phyloP scores from a whole-genome alignment of 352 stramenopile genomes.

The Aphanomyces stellatus region DNA sequence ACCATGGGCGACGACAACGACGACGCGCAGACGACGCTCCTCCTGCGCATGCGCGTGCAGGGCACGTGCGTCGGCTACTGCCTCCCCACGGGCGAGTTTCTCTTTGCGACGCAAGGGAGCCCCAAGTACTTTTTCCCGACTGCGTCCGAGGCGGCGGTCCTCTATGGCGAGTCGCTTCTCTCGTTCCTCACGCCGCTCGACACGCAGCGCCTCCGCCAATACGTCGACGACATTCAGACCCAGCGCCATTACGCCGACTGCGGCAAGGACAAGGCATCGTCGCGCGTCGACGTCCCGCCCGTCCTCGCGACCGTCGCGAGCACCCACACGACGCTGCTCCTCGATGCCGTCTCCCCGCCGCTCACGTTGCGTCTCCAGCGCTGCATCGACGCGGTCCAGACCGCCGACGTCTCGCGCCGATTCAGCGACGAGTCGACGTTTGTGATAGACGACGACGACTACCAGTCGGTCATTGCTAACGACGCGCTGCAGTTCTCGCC shows the following conservation, averaged over 20 bases:
- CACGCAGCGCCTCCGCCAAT: constrained; percentile 7
- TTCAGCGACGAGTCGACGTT: constrained; percentile 72
- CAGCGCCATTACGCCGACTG: constrained; percentile 42
- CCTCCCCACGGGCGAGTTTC: constrained; percentile 58
- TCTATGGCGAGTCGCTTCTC: constrained; percentile 57
- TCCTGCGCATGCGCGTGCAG: constrained; percentile 42
- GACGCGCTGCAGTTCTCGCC: constrained; percentile 6
- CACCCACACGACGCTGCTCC: constrained; percentile 31
- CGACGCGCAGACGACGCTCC: constrained; percentile 34
- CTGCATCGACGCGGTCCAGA: constrained; percentile 67
- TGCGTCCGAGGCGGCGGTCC: constrained; percentile 20
- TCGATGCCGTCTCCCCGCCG: constrained; percentile 48
- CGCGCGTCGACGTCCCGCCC: not conserved
- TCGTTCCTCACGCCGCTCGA: constrained; percentile 34
- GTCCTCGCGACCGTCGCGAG: constrained; percentile 37
- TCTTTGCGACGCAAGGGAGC: constrained; percentile 49
- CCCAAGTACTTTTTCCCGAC: constrained; percentile 30
- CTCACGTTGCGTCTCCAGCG: constrained; percentile 65
- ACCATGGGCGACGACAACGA: not conserved
- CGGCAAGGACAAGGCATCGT: constrained; percentile 16
- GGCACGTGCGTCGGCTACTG: constrained; percentile 56
- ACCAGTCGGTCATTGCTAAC: constrained; percentile 31
- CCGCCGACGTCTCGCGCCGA: constrained; percentile 29
- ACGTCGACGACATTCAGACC: constrained; percentile 44
- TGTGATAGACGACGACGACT: constrained; percentile 57